Conservation (phyloP, 129 eudicot species). For the Solidago caesia region DNA sequence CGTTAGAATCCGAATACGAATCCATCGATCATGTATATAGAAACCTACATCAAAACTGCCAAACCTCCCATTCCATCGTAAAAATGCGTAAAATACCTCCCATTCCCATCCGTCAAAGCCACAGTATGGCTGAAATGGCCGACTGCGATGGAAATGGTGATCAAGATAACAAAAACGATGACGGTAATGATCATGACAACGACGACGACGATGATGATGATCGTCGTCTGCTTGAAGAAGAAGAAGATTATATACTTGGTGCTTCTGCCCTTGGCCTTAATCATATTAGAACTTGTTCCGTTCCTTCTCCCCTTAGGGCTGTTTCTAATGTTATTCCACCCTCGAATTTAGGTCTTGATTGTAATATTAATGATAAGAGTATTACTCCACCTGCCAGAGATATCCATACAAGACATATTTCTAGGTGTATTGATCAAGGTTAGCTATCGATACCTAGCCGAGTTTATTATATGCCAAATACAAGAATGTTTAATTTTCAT, state of each 20-base stretch:
- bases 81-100: conserved; percentile 71
- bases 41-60: conserved; percentile 39
- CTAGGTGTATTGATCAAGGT: conserved; percentile 34
- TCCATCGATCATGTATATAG: conserved; percentile 41
- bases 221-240: conserved; percentile 34
- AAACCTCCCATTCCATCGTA: conserved; percentile 42
- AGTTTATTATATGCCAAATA: background rate
- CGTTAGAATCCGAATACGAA: conserved; percentile 38
- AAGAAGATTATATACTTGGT: conserved; percentile 47
- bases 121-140: conserved; percentile 31
- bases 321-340: conserved; percentile 27
- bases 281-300: conserved; percentile 81
- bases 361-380: conserved; percentile 14
- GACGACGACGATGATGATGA: conserved; percentile 39
- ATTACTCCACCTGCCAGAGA: conserved; percentile 23
- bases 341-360: conserved; percentile 33
- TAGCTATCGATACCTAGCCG: conserved; percentile 9
- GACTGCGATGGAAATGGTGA: conserved; percentile 26
- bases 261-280: conserved; percentile 72
- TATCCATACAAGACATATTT: conserved; percentile 2
- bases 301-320: conserved; percentile 48
- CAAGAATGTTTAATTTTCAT: background rate
- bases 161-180: conserved; percentile 15
- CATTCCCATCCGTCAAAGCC: conserved; percentile 56
- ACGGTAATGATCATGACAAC: conserved; percentile 12